Evolutionary conservation across 192 early-diverging fungal species (phyloP), one percentile per base, ranked within the genome.

Genomic region (Coemansia guatemalensis): DNA sequence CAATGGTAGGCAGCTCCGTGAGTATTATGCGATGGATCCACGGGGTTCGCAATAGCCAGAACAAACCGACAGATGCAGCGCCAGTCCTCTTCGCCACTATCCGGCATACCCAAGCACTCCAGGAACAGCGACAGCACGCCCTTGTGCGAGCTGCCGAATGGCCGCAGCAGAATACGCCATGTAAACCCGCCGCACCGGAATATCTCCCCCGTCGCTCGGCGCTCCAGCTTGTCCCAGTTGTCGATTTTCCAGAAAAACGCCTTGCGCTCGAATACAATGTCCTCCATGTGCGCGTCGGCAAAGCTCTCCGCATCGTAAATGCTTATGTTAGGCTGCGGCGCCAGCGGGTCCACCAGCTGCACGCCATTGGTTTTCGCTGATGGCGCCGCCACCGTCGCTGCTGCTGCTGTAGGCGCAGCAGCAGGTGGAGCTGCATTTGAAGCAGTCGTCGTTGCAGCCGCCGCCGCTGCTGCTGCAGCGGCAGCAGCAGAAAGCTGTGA

Each of bases 141-240:
- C 14, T 61, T 71, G 59, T 82, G 83, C 49, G 86, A 87, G 82
- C 95, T 97, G 26, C 97, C 95, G 30, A 81, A 86, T 30, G 95
- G 94, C 69, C 96, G 96, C 35, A 99, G 69, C 5, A 99, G 79
- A 6, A 99, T 83, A 60, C 90, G 84, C 96, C 96, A 83, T 21
- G 63, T 62, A 44, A 78, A 75, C 26, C 81, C 81, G 41, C 75
- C 81, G 41, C 72, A 68, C 53, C 67, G 53, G 55, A 83, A 83
- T 35, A 75, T 63, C n/a, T 76, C 73, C 66, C 78, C 69, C 58
- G 68, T 75, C 3, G 72, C 73, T 1, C 81, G 62, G 23, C 69
- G 61, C 58, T 73, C 69, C 8, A 83, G 75, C 69, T 75, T 71
- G 60, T 72, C 67, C 72, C 71, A 83, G 66, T 69, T 75, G 53